Percentiles rank a stretch among this genome's conserved stretches.
Evolutionary conservation across 2,329 filamentous ascomycete species (phyloP).

Genomic region (Colletotrichum orchidophilum): DNA sequence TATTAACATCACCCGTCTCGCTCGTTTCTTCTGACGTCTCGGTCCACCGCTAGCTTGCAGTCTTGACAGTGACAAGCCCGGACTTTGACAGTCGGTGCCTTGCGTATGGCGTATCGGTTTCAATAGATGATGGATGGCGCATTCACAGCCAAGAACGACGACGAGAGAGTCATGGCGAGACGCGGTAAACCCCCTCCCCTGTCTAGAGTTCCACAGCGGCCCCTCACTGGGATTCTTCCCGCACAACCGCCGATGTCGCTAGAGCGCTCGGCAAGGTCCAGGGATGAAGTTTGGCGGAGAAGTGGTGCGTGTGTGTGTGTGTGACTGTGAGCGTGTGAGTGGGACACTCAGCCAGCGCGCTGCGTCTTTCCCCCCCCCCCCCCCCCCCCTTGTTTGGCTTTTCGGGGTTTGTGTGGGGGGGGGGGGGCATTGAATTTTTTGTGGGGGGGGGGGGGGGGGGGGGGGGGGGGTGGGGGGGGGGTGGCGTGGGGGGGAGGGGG

Average conservation of each 20-base stretch:
- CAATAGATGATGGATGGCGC: not conserved
- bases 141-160: not conserved
- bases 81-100: not conserved
- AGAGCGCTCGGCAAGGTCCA: not conserved
- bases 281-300: not conserved
- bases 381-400: not conserved
- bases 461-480: no score
- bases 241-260: conserved; percentile 30
- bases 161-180: conserved; percentile 17
- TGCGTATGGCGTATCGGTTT: not conserved
- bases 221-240: conserved; percentile 25
- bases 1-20: not conserved
- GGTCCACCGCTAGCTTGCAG: not conserved
- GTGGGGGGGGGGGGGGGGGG: no score
- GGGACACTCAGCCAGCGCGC: not conserved
- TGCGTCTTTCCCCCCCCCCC: not conserved
- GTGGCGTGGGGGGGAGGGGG: no score
- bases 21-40: not conserved
- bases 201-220: conserved; percentile 5
- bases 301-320: not conserved
- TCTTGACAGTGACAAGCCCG: not conserved
- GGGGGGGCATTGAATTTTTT: no score
- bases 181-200: conserved; percentile 12
- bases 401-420: not conserved
- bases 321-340: not conserved